Base-by-base conservation (phyloP, 2,329 filamentous ascomycete species). In the Paraconiothyrium brasiliense region DNA sequence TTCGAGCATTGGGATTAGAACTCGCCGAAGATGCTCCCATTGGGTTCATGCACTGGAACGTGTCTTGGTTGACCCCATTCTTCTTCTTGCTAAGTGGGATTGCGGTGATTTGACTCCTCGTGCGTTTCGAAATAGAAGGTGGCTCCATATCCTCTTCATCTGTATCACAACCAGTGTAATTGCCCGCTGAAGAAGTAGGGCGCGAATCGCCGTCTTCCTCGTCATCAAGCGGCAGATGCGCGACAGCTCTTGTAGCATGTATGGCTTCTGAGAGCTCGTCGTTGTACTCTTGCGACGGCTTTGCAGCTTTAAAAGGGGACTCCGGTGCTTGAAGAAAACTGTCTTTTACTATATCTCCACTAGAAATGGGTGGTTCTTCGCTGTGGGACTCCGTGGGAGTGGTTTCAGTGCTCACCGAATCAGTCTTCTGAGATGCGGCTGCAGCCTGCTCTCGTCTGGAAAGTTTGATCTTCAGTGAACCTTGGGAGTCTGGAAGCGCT, bases 1-100 rank as follows among this genome's bases (percentile, higher is more conserved):
- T 96, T 13, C 85, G 82, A 1, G 83, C 81, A 73, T 97, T 98
- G 0, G 92, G 92, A 67, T 91, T 92, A 13, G 80, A 74, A 0
- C 78, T 71, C 14, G 79, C 74, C 6, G 77, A 75, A 30, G 71
- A 74, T 4, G 79, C 79, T 54, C 83, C 83, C 59, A 85, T 81
- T 62, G 84, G 84, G 48, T 87, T 80, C 86, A 89, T 89, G 71
- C 87, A 90, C 35, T 84, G 80, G 62, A 87, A 89, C 2, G 75
- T 81, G 60, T 81, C 78, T 64, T 78, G 74, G 13, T 74, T 65
- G 63, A 76, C 69, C 0, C 61, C 58, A 51, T 58, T 62, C 59
- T 71, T 75, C 8, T 58, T 41, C 14, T 62, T 63, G 37, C 1
- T 13, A 2, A 13, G 37, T 9, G 63, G 57, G 4, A 51, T 47